Conservation (phyloP, 2,329 filamentous ascomycete genomes). For the Cordyceps pruinosa region DNA sequence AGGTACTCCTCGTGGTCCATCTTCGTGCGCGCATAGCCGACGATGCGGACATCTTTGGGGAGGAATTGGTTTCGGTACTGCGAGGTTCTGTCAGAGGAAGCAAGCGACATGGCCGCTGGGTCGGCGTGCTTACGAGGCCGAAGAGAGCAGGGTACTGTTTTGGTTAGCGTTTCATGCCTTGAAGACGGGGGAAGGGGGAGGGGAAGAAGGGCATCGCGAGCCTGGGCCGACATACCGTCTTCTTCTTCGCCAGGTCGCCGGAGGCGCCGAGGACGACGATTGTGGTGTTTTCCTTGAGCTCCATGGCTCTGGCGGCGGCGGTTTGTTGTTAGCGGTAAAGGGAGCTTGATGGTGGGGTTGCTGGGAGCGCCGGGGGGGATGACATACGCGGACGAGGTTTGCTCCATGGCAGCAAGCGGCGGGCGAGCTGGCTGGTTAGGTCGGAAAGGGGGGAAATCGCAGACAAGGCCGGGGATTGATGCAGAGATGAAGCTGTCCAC, state of each 20-base stretch:
- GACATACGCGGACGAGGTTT: slow-evolving; percentile 27
- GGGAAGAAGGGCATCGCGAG: slow-evolving; percentile 6
- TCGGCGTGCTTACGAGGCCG: slow-evolving; percentile 68
- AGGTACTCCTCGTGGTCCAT: slow-evolving; percentile 98
- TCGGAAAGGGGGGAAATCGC: no score
- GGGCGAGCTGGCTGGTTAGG: no score
- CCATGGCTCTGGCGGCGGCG: slow-evolving; percentile 69
- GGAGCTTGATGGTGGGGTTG: slow-evolving; percentile 13
- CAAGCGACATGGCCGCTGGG: not conserved
- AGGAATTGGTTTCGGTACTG: slow-evolving; percentile 99
- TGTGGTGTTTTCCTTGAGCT: slow-evolving; percentile 97
- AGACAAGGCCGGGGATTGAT: slow-evolving; percentile 1
- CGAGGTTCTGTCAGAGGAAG: slow-evolving; percentile 4
- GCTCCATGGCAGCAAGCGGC: slow-evolving; percentile 16
- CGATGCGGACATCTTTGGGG: slow-evolving; percentile 89
- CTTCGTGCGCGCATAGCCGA: slow-evolving; percentile 98
- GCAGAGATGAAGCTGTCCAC: not conserved
- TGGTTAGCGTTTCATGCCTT: slow-evolving; percentile 22
- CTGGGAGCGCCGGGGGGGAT: slow-evolving; percentile 23
- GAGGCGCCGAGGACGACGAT: slow-evolving; percentile 96
- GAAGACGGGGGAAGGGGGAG: not conserved
- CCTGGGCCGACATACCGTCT: slow-evolving; percentile 62
- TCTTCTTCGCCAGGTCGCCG: slow-evolving; percentile 98
- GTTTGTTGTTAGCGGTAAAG: slow-evolving; percentile 32
- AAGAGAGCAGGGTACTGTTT: slow-evolving; percentile 89